Evolutionary conservation across 768 basidiomycete species (phyloP).

Genomic region (Trametes cingulata): DNA sequence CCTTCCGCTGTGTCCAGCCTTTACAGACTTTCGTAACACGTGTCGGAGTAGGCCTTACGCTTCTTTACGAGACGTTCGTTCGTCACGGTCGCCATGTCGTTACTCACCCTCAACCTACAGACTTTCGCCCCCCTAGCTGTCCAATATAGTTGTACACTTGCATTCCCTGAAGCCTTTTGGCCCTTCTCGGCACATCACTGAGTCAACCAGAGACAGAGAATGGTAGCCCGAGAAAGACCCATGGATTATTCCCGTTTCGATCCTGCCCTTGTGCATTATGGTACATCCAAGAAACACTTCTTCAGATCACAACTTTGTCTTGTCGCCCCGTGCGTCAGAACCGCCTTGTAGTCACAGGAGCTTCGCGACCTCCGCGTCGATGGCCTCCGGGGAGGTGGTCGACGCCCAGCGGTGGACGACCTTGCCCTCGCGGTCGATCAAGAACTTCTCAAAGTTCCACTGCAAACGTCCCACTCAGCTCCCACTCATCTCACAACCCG

Average conservation of each 20-base stretch:
- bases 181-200: too few species aligned
- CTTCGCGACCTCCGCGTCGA: conserved; percentile 66
- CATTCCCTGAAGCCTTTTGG: neutral
- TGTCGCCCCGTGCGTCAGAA: neutral
- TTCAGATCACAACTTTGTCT: conserved; percentile 1
- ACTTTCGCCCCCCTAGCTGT: neutral
- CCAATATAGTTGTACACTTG: neutral
- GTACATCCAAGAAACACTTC: neutral
- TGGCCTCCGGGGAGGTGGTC: conserved; percentile 65
- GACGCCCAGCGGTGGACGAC: conserved; percentile 78
- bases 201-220: too few species aligned
- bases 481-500: neutral
- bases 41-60: neutral
- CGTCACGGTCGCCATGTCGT: neutral
- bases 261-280: neutral
- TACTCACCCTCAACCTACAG: neutral
- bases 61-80: neutral
- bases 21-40: neutral
- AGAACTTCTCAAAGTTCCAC: conserved; percentile 95
- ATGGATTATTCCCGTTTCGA: neutral
- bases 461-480: conserved; percentile 29
- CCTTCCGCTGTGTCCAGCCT: neutral
- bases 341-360: conserved; percentile 40
- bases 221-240: neutral
- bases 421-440: conserved; percentile 75